A percentile compares a stretch with the other conserved stretches of the same genome.
These are phyloP conservation scores for Pichia eremophila DNA, from an alignment of 805 yeast species.

Conservation along the genomic window DNA sequence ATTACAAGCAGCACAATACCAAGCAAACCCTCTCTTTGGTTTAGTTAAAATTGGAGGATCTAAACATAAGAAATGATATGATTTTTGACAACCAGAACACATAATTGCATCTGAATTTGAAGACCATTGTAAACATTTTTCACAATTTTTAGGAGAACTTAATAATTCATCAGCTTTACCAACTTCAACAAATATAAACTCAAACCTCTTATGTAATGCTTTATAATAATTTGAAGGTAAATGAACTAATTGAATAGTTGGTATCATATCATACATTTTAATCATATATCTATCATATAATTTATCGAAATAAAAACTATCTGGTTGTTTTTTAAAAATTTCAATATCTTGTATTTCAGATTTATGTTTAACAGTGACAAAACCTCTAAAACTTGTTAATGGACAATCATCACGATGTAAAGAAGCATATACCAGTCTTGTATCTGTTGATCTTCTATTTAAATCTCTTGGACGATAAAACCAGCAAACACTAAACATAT, in stretches of 20 bases:
- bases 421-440: slow-evolving; percentile 73
- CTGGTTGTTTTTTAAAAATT: slow-evolving; percentile 47
- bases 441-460: slow-evolving; percentile 53
- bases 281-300: slow-evolving; percentile 81
- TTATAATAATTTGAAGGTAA: slow-evolving; percentile 51
- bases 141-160: slow-evolving; percentile 60
- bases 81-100: slow-evolving; percentile 68
- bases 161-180: slow-evolving; percentile 56
- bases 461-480: slow-evolving; percentile 83
- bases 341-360: slow-evolving; percentile 56
- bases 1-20: slow-evolving; percentile 83
- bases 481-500: slow-evolving; percentile 74
- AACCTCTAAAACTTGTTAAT: slow-evolving; percentile 62
- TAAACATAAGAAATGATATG: slow-evolving; percentile 74
- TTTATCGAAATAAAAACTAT: slow-evolving; percentile 75
- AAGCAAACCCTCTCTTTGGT: slow-evolving; percentile 81
- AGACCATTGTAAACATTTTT: slow-evolving; percentile 81
- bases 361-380: slow-evolving; percentile 58
- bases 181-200: slow-evolving; percentile 65
- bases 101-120: slow-evolving; percentile 58
- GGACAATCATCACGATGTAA: slow-evolving; percentile 85
- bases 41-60: slow-evolving; percentile 74
- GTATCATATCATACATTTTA: slow-evolving; percentile 68
- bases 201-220: slow-evolving; percentile 59
- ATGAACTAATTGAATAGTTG: slow-evolving; percentile 48